phyloP scores from a whole-genome alignment of 345 rosid genomes.

The Ceriops tagal region DNA sequence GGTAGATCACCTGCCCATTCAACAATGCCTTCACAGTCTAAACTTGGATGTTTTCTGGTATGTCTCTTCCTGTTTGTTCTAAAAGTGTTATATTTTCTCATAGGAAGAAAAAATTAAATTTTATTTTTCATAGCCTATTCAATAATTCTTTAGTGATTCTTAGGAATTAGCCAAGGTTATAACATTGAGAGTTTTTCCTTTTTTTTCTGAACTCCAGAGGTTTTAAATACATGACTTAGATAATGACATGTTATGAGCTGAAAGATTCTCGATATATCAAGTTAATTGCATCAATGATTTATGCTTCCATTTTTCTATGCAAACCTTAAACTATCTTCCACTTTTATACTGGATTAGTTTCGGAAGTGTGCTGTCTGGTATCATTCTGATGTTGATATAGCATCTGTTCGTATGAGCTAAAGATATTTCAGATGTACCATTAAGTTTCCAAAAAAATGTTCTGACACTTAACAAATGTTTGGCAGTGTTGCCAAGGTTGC shows the following conservation, averaged over 20 bases:
- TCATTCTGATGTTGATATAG: neutral
- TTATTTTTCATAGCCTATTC: too few relatives aligned
- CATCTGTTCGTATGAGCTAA: neutral
- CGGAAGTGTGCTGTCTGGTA: too few relatives aligned
- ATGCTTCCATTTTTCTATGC: neutral
- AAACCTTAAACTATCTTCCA: neutral
- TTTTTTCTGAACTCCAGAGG: neutral
- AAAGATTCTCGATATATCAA: neutral
- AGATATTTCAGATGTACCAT: neutral
- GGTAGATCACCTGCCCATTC: constrained; percentile 23
- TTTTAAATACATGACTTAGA: neutral
- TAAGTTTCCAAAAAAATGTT: neutral
- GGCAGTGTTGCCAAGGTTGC: constrained; percentile 53
- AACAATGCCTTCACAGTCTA: constrained; percentile 36
- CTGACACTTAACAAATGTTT: constrained; percentile 9
- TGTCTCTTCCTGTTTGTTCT: constrained; percentile 3
- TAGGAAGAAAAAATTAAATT: neutral
- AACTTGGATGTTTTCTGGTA: constrained; percentile 43
- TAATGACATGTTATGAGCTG: neutral
- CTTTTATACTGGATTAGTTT: too few relatives aligned
- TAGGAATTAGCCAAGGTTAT: neutral
- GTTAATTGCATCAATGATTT: neutral
- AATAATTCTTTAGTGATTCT: too few relatives aligned
- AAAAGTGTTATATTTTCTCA: neutral
- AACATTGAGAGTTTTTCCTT: neutral